Base-by-base conservation (phyloP, 768 basidiomycete species). In the Boletus vermiculosoides region DNA sequence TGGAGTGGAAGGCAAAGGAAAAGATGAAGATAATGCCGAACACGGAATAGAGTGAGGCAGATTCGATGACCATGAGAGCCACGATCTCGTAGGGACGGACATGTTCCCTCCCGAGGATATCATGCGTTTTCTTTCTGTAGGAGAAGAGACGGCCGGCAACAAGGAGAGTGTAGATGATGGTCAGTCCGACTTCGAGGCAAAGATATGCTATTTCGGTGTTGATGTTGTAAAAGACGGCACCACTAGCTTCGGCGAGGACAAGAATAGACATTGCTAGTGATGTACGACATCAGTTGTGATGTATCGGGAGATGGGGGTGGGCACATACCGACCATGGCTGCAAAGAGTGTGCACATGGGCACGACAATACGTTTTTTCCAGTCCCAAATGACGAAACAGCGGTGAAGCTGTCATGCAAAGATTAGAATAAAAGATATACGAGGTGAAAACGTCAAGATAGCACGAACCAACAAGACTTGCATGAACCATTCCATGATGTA, bases 11-110 rank as follows among this genome's bases (percentile, higher is more conserved):
- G 1, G 64, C 69, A 41, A 67, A 73, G 1, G 68, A 50, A 11
- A 75, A 33, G 31, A 78, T 57, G 56, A 74, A 77, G 16, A 74
- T 42, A 13, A 75, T 30, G 12, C 60, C 64, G 30, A 69, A 54
- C 1, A 58, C 40, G 0, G 69, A 47, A 49, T 74, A 75, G 15
- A 70, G 44, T 1, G 67, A 58, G 2, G 76, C 72, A 11, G 71
- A 73, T 51, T 78, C 76, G 56, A 78, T 57, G 22, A 76, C 50
- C 68, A 77, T 75, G 22, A 65, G 55, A 1, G 61, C 49, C 0
- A 73, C 64, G 5, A 55, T 60, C 18, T 68, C 59, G 52, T 76
- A 77, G 9, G 55, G 50, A 20, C 52, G 55, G 22, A 63, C 8
- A 30, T 65, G 53, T 44, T 59, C 56, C 5, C 28, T 51, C 34